These are phyloP conservation scores for Amphibolis antarctica DNA, from an alignment of 106 monocot species.

Conservation along the genomic window DNA sequence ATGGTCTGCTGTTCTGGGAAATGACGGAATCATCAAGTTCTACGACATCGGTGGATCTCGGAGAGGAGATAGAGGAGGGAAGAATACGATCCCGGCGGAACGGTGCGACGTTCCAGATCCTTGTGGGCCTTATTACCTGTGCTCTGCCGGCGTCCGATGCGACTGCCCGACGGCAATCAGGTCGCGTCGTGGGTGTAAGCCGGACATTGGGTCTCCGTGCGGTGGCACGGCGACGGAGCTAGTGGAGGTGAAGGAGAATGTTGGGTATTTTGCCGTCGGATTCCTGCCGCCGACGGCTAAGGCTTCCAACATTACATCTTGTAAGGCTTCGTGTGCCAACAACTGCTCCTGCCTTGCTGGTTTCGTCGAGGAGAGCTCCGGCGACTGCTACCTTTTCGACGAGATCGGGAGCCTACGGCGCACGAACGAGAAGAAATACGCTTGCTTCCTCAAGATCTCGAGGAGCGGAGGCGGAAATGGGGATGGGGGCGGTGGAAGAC, in stretches of 20 bases:
- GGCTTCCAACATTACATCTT: slow-evolving; percentile 21
- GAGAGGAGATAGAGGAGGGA: background rate
- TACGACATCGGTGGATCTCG: slow-evolving; percentile 6
- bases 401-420: slow-evolving; percentile 54
- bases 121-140: slow-evolving; percentile 46
- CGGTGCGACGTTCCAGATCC: slow-evolving; percentile 32
- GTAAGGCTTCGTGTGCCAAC: slow-evolving; percentile 28
- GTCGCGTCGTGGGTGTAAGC: slow-evolving; percentile 23
- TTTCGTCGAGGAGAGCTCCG: slow-evolving; percentile 30
- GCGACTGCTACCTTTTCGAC: slow-evolving; percentile 48
- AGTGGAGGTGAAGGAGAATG: slow-evolving; percentile 32
- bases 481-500: slow-evolving; percentile 1
- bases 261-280: slow-evolving; percentile 54
- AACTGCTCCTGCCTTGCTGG: slow-evolving; percentile 71
- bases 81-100: slow-evolving; percentile 23
- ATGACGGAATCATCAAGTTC: slow-evolving; percentile 38
- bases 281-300: slow-evolving; percentile 21
- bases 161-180: slow-evolving; percentile 40
- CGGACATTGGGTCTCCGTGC: slow-evolving; percentile 25
- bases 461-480: slow-evolving; percentile 5
- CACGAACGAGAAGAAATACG: background rate
- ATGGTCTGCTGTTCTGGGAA: slow-evolving; percentile 26
- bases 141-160: slow-evolving; percentile 25
- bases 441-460: slow-evolving; percentile 41
- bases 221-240: slow-evolving; percentile 12